Base-by-base conservation (phyloP, 2,329 filamentous ascomycete genomes). In the Cladophialophora yegresii region DNA sequence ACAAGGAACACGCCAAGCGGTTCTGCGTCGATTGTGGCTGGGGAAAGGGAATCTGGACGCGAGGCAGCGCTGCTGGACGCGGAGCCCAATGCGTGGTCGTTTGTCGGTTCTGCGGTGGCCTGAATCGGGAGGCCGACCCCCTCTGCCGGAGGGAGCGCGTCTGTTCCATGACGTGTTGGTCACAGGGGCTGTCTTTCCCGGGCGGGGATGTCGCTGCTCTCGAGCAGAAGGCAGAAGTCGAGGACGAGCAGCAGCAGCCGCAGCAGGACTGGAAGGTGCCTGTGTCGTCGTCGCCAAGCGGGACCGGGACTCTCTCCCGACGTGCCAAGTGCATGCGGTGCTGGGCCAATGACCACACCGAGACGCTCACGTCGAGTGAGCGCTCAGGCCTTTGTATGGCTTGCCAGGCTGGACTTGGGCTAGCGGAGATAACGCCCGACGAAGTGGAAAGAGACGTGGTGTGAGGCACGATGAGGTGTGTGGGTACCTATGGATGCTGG, bases 11-110 rank as follows among this genome's bases (percentile, higher is more conserved):
- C 33, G 23, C 40, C 20, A 62, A 66, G 28, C 64, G 71, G 45
- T 71, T 71, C 50, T 70, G 71, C 59, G 65, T 43, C 22, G 36
- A 50, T 3, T 73, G 71, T 43, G 68, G 64, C 3, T 54, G 71
- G 12, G 51, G 55, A 22, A 58, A 54, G 10, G 54, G 66, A 50
- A 69, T 63, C 53, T 71, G 69, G 69, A 43, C 65, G 36, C 67
- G 56, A 8, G 69, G 70, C 7, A 66, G 58, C 4, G 33, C 45
- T 13, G 26, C 62, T 36, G 54, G 60, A 28, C 36, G 55, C 10
- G 43, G 26, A 16, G 53, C 32, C 23, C 13, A 32, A 12, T 33
- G 40, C 23, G 58, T 47, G 49, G 26, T 61, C 6, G 20, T 65
- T 6, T 65, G 62, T 36, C 58, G 22, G 51, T 26, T 8, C 9